Base-by-base conservation (phyloP, 23 red algal species). In the Gracilaria vermiculophylla region DNA sequence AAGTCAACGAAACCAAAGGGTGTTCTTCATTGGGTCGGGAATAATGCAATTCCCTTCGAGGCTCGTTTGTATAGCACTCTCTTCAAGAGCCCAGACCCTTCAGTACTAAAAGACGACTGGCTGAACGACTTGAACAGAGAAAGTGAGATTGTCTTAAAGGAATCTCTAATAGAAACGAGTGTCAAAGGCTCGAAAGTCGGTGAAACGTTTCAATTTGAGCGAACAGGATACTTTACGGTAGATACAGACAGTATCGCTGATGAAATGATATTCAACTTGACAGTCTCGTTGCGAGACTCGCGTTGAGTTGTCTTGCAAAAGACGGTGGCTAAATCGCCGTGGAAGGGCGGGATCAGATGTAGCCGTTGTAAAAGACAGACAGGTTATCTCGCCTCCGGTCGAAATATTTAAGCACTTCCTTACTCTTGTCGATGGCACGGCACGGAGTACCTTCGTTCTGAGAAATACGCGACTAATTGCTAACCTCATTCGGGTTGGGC, bases 11-110 rank as follows among this genome's bases (percentile, higher is more conserved):
- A 95, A 71, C 88, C 92, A 60, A 95, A 95, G 21, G 97, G 97
- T 42, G 97, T 99, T 53, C 83, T 99, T 56, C 97, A 99, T 72
- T 99, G 97, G 97, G 89, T 94, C 2, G 80, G 87, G 37, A 83
- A 90, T 7, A 48, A 75, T 48, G 61, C 78, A 33, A 36, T 61
- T 36, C 34, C 60, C 9, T 88, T 86, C 82, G 84, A 99, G 82
- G 86, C 90, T 50, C 92, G 97, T 62, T 51, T 99, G 48, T 94
- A 93, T 58, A 77, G 76, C 50, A 80, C 62, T 15, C 79, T 99
- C 32, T 99, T 99, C 67, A 85, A 89, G 44, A 67, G 50, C 10
- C 87, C 86, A 52, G 87, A 99, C 78, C 91, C 97, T 35, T 58
- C 71, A 50, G 36, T 71, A 41, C 42, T 94, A 14, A 71, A 73